These are phyloP conservation scores for Tarenaya hassleriana DNA, from an alignment of 345 rosid species.

Conservation along the genomic window DNA sequence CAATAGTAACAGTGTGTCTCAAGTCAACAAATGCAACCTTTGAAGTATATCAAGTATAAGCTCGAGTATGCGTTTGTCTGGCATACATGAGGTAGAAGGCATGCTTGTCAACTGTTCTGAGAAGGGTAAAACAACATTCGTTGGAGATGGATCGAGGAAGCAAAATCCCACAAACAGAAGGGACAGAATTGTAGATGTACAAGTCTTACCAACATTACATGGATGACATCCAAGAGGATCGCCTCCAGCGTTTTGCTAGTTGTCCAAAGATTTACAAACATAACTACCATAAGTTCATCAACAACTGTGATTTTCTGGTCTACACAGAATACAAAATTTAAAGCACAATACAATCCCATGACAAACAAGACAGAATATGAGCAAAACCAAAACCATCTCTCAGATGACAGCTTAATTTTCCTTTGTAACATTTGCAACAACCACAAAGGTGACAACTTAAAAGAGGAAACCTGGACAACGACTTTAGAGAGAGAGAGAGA, in stretches of 20 bases:
- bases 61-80: constrained; percentile 40
- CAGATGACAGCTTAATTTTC: no score
- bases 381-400: neutral
- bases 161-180: neutral
- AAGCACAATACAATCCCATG: no score
- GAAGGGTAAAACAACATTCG: neutral
- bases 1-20: no score
- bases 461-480: no score
- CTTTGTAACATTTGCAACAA: no score
- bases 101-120: constrained; percentile 29
- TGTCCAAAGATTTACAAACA: constrained; percentile 13
- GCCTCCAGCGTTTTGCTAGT: constrained; percentile 18
- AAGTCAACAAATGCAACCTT: constrained; percentile 31
- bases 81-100: constrained; percentile 27
- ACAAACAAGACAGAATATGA: no score
- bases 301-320: neutral
- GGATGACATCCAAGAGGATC: constrained; percentile 16
- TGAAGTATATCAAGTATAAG: constrained; percentile 46
- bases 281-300: neutral
- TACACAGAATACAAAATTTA: no score
- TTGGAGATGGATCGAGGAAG: neutral
- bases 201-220: neutral
- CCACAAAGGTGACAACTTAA: no score
- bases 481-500: no score
- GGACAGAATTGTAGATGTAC: neutral